These are phyloP conservation scores for Nepenthes mirabilis DNA, from an alignment of 148 eudicot genomes.

Conservation along the genomic window DNA sequence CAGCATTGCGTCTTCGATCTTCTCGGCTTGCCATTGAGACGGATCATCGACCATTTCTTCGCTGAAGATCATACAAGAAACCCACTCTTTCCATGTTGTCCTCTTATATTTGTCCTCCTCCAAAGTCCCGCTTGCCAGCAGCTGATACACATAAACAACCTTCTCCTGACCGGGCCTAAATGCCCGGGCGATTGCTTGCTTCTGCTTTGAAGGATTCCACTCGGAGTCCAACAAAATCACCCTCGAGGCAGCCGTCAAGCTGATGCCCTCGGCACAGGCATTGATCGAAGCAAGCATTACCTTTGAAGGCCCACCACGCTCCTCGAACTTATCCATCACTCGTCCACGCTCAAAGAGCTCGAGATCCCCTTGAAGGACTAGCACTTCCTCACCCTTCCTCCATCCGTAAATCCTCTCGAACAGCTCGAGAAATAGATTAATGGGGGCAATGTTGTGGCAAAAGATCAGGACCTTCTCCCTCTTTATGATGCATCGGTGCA, in stretches of 20 bases:
- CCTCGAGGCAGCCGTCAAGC: constrained; percentile 93
- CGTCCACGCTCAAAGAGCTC: constrained; percentile 89
- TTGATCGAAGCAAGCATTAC: constrained; percentile 86
- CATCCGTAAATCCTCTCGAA: constrained; percentile 64
- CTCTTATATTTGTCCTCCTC: constrained; percentile 82
- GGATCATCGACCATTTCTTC: constrained; percentile 90
- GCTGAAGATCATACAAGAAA: constrained; percentile 92
- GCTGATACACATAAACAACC: constrained; percentile 84
- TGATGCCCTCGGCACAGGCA: constrained; percentile 91
- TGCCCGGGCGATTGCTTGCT: constrained; percentile 94
- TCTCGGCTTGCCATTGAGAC: constrained; percentile 86
- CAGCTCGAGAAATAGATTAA: constrained; percentile 56
- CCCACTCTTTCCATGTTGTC: constrained; percentile 98
- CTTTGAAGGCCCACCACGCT: constrained; percentile 71
- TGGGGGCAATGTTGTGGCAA: constrained; percentile 95
- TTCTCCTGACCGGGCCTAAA: constrained; percentile 92
- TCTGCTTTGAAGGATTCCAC: constrained; percentile 96
- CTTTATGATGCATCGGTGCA: constrained; percentile 63
- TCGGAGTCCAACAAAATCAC: constrained; percentile 87
- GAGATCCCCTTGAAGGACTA: constrained; percentile 80
- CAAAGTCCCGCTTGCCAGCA: constrained; percentile 63
- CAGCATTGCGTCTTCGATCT: constrained; percentile 76
- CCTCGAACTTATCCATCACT: constrained; percentile 89
- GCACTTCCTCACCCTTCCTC: constrained; percentile 77
- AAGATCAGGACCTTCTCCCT: constrained; percentile 82